phyloP scores from a whole-genome alignment of 805 yeast species.

The Metschnikowia arizonensis region DNA sequence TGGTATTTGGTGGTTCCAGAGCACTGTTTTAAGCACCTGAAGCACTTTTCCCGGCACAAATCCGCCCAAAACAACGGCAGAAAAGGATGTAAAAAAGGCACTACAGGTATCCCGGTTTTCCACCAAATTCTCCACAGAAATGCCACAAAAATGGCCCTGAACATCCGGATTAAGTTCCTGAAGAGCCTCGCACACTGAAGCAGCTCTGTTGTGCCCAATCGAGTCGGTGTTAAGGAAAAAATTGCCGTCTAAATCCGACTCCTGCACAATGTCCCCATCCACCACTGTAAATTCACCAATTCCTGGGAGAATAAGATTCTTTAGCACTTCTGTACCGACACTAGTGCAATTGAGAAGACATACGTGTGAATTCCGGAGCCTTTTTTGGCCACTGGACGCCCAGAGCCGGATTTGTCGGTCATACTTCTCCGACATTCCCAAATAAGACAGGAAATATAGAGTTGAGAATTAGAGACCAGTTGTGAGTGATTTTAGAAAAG shows the following conservation, averaged over 20 bases:
- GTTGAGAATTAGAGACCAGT: too few species aligned
- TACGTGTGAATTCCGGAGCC: constrained; percentile 53
- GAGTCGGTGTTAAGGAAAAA: constrained; percentile 54
- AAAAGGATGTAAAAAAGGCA: constrained; percentile 46
- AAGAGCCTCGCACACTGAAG: constrained; percentile 38
- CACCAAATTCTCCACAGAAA: constrained; percentile 9
- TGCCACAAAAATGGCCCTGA: constrained; percentile 27
- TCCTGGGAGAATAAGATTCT: constrained; percentile 75
- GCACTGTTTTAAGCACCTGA: constrained; percentile 26
- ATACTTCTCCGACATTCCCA: constrained; percentile 40
- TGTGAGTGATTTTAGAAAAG: not conserved
- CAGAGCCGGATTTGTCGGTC: constrained; percentile 88
- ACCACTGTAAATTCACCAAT: constrained; percentile 62
- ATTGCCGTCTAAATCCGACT: constrained; percentile 49
- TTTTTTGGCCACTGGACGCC: constrained; percentile 72
- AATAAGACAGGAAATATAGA: not conserved
- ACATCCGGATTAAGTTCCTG: constrained; percentile 62
- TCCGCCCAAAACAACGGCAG: constrained; percentile 45
- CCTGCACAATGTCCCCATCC: constrained; percentile 40
- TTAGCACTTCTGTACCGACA: constrained; percentile 63
- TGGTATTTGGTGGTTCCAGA: constrained; percentile 50
- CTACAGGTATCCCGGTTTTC: constrained; percentile 2
- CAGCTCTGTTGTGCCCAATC: constrained; percentile 40
- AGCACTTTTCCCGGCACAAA: constrained; percentile 20
- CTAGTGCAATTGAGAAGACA: constrained; percentile 57